Conservation (phyloP, 345 rosid genomes). For the Euphorbia lathyris region DNA sequence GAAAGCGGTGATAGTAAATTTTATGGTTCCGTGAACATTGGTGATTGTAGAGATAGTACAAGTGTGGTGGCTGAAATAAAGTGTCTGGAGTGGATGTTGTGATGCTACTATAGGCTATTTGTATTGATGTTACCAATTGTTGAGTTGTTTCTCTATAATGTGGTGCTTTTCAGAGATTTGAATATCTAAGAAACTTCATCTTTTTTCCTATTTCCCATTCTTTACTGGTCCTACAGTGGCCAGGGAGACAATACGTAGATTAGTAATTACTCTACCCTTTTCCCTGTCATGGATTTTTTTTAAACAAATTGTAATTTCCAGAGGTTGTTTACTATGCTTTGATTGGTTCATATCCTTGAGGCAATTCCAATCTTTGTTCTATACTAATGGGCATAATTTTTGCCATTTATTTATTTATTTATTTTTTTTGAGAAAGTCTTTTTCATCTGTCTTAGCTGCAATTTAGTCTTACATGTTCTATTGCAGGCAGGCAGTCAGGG, state of each 20-base stretch:
- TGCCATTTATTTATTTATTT: no score
- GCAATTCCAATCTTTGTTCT: neutral
- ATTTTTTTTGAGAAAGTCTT: no score
- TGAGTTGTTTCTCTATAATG: neutral
- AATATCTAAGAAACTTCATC: neutral
- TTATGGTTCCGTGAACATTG: neutral
- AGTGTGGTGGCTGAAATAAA: neutral
- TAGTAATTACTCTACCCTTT: neutral
- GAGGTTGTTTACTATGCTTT: neutral
- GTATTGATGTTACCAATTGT: neutral
- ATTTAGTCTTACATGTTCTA: neutral
- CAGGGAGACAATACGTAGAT: neutral
- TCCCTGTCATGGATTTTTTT: neutral
- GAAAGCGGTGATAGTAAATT: neutral
- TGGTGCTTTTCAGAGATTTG: neutral
- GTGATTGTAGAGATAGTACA: neutral
- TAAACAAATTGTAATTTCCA: neutral
- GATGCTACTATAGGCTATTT: neutral
- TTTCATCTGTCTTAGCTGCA: neutral
- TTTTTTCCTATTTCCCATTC: neutral
- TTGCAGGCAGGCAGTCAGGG: constrained; percentile 66
- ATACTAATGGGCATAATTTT: no score
- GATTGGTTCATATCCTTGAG: neutral
- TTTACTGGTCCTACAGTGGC: neutral
- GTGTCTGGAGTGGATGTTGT: neutral